Evolutionary conservation across 495 filamentous ascomycete genomes (phyloP), one percentile per base, ranked within the genome.

Genomic region (Cryomyces minteri): DNA sequence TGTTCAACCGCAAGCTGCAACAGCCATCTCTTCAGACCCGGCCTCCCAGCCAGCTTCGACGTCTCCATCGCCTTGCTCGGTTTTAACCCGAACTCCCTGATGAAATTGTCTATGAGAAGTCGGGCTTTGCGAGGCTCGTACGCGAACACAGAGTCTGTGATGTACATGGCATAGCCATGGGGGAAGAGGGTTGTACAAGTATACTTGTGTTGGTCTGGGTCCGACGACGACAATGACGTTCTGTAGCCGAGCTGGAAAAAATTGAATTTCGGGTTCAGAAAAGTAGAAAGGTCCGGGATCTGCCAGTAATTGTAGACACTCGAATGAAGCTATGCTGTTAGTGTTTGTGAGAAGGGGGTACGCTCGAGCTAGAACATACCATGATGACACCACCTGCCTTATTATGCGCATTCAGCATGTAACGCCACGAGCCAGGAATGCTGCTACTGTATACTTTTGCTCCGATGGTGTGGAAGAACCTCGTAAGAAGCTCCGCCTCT

Each of bases 61-160:
- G 34, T 10, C 9, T 14, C 34, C 12, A 38, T 10, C 18, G 18
- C 18, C 18, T 25, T 25, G 18, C 18, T 25, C 9, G 34, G 34
- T 38, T 14, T 38, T 38, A 2, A 10, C 3, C 34, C 34, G 34
- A 9, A 14, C 12, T 38, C 9, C 9, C 12, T 14, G 9, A 1
- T 10, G 12, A 38, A 38, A 38, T 14, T 9, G 9, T 38, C 12
- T 38, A 38, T 9, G 9, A 38, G 9, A 38, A 14, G 9, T 10
- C 9, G 36, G 4, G 53, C 55, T 32, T 51, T 33, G n/a, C 12
- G 9, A 6, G 52, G 52, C 14, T 51, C 11, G 31, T 49, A 28
- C 25, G 11, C 43, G 36, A 55, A 58, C 1, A 58, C 52, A n/a
- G 52, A 47, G 40, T 55, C 50, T 5, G 55, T 55, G 31, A 58